These are phyloP conservation scores for Heliosperma pusillum DNA, from an alignment of 148 eudicot species.

Conservation along the genomic window DNA sequence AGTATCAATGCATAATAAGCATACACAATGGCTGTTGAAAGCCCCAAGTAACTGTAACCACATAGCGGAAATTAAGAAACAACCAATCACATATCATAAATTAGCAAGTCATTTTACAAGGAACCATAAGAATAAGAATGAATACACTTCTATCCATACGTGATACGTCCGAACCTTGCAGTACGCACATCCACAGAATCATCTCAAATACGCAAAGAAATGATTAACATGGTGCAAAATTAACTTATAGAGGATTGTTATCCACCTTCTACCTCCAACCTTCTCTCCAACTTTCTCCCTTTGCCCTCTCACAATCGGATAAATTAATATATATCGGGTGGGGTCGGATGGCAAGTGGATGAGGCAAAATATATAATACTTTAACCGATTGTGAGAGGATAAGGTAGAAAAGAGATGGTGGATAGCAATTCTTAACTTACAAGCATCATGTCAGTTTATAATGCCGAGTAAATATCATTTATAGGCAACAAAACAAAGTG, in stretches of 20 bases:
- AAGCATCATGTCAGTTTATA: background rate
- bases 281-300: too few species aligned
- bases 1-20: constrained; percentile 80
- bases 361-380: too few species aligned
- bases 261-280: too few species aligned
- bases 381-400: too few species aligned
- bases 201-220: background rate
- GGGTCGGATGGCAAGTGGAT: too few species aligned
- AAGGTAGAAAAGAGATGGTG: too few species aligned
- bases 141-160: background rate
- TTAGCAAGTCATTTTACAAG: background rate
- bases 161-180: background rate
- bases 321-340: too few species aligned
- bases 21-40: constrained; percentile 77
- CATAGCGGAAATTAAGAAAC: background rate
- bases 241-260: too few species aligned
- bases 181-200: background rate
- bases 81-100: constrained; percentile 1
- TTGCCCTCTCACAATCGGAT: too few species aligned
- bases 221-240: background rate
- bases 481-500: constrained; percentile 9
- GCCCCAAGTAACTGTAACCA: constrained; percentile 54
- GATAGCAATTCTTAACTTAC: too few species aligned
- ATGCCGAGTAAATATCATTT: too few species aligned
- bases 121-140: background rate